A percentile compares a stretch with the other conserved stretches of the same genome.
Conservation (phyloP, 495 filamentous ascomycete species). For the Lentithecium fluviatile region DNA sequence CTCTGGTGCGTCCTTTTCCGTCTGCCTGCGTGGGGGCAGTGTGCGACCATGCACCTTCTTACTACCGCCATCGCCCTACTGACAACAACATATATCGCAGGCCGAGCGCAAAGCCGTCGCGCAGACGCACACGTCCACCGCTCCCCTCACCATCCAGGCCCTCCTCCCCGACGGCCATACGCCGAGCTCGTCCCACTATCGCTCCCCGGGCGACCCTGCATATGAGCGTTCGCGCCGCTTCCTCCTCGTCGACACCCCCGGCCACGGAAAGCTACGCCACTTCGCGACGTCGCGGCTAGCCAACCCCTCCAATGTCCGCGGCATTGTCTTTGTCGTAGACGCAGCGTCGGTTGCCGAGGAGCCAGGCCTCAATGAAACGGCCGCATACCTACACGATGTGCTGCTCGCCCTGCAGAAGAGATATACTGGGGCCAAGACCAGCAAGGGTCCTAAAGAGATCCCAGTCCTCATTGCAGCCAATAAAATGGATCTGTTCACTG, state of each 20-base stretch:
- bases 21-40: too few species aligned
- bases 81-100: constrained; percentile 39
- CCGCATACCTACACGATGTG: constrained; percentile 82
- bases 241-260: constrained; percentile 82
- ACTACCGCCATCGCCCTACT: not conserved
- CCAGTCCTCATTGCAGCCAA: constrained; percentile 85
- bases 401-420: constrained; percentile 78
- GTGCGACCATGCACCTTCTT: too few species aligned
- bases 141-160: constrained; percentile 68
- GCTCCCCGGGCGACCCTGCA: constrained; percentile 67
- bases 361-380: constrained; percentile 57
- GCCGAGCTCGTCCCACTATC: constrained; percentile 65
- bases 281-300: constrained; percentile 41
- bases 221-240: constrained; percentile 66
- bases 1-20: constrained; percentile 68
- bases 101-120: constrained; percentile 49
- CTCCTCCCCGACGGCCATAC: constrained; percentile 61
- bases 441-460: constrained; percentile 60
- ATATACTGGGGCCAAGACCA: constrained; percentile 55
- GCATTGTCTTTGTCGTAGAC: constrained; percentile 86
- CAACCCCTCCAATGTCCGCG: constrained; percentile 55
- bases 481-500: constrained; percentile 94
- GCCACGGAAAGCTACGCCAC: constrained; percentile 87
- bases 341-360: constrained; percentile 67
- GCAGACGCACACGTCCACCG: constrained; percentile 78